Conservation (phyloP, 1,284 basidiomycete genomes). For the Tilletia horrida region DNA sequence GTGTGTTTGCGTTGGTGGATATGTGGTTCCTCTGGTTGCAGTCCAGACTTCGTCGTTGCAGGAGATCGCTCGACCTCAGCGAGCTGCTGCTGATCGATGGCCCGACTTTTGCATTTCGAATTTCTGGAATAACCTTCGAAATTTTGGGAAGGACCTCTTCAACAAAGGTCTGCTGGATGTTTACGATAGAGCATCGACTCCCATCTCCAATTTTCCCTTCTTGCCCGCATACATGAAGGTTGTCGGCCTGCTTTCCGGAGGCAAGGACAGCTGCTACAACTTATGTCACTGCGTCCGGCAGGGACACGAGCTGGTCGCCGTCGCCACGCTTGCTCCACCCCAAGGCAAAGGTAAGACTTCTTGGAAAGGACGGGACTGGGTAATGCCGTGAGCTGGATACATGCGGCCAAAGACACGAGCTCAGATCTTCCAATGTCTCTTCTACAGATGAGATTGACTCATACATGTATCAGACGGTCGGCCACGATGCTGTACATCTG, state of each 20-base stretch:
- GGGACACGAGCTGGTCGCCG: constrained; percentile 81
- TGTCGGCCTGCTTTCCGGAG: constrained; percentile 89
- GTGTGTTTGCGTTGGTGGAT: too few species aligned
- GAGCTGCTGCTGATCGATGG: too few species aligned
- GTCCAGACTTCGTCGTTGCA: too few species aligned
- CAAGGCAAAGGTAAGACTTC: constrained; percentile 70
- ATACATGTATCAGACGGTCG: constrained; percentile 97
- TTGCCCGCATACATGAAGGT: constrained; percentile 71
- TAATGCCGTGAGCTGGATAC: neutral
- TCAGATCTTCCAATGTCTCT: neutral
- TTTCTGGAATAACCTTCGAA: too few species aligned
- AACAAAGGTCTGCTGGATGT: too few species aligned
- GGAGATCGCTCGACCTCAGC: too few species aligned
- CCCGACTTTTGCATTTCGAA: too few species aligned
- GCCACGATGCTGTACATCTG: constrained; percentile 84
- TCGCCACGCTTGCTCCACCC: constrained; percentile 81
- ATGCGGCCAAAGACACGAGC: too few species aligned
- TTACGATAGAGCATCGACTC: too few species aligned
- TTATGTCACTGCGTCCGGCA: constrained; percentile 81
- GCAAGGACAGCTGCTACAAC: constrained; percentile 97
- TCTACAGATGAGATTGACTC: constrained; percentile 91
- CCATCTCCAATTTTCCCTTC: too few species aligned
- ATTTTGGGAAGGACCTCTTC: too few species aligned
- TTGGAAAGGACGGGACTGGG: neutral
- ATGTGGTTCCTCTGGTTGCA: too few species aligned